Evolutionary conservation across 805 yeast species (phyloP).

Genomic region (Schwanniomyces sp.): DNA sequence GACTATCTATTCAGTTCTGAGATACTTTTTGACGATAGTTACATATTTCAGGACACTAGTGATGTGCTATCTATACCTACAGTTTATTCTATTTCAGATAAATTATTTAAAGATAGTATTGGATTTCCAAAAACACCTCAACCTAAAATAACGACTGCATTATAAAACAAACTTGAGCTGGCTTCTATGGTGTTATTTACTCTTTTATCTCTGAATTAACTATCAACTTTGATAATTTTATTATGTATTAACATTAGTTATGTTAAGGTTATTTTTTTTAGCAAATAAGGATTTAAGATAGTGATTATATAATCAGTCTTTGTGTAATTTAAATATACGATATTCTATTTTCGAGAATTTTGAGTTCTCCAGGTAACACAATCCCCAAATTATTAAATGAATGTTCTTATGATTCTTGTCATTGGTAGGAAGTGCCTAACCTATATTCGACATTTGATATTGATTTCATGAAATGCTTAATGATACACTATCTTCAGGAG

Average conservation of each 20-base stretch:
- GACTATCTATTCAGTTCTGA: neutral
- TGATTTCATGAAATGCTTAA: no score
- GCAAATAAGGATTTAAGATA: no score
- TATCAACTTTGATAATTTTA: no score
- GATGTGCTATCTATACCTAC: neutral
- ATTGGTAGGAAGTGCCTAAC: no score
- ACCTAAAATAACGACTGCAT: neutral
- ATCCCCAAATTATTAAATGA: neutral
- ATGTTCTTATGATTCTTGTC: no score
- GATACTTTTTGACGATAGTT: neutral
- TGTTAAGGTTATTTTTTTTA: no score
- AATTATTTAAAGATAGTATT: neutral
- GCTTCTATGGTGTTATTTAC: no score
- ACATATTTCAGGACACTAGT: neutral
- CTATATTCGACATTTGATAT: no score
- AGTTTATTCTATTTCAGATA: neutral
- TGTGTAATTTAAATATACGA: neutral
- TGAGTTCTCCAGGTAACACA: neutral
- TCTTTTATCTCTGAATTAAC: no score
- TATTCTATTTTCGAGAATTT: neutral
- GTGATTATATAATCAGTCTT: neutral
- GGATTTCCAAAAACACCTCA: neutral
- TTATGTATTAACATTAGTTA: no score
- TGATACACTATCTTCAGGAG: no score
- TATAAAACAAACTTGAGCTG: neutral